Evolutionary conservation across 31 red algal genomes (phyloP).

Genomic region (Asparagopsis taxiformis): DNA sequence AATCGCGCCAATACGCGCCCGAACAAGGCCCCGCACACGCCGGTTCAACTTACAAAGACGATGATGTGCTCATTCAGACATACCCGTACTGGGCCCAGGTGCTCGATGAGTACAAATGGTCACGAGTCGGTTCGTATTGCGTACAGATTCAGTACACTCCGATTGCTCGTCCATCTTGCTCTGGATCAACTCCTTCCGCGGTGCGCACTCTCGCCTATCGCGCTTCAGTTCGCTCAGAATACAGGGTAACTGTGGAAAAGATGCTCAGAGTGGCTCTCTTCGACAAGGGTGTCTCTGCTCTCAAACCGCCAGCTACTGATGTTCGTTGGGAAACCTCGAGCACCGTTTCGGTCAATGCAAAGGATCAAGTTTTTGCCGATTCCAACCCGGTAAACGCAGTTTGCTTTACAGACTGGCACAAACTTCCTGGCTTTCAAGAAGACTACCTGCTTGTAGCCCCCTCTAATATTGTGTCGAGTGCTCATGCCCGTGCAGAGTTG

Average conservation of each 20-base stretch:
- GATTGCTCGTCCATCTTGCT: neutral
- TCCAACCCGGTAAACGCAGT: slow-evolving; percentile 7
- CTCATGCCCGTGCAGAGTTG: slow-evolving; percentile 30
- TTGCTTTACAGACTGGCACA: slow-evolving; percentile 12
- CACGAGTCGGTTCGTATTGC: slow-evolving; percentile 16
- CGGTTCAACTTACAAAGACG: slow-evolving; percentile 19
- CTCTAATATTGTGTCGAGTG: slow-evolving; percentile 33
- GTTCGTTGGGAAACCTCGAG: slow-evolving; percentile 8
- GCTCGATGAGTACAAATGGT: slow-evolving; percentile 38
- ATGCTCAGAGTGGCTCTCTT: slow-evolving; percentile 20
- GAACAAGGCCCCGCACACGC: neutral
- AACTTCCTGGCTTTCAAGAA: slow-evolving; percentile 38
- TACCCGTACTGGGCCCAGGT: slow-evolving; percentile 46
- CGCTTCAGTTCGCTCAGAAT: slow-evolving; percentile 10
- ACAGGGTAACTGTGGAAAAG: slow-evolving; percentile 15
- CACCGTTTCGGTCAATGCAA: slow-evolving; percentile 20
- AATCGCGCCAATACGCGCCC: neutral
- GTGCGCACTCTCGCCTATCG: slow-evolving; percentile 8
- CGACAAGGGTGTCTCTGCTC: slow-evolving; percentile 32
- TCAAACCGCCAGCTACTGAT: slow-evolving; percentile 12
- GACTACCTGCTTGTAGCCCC: slow-evolving; percentile 34
- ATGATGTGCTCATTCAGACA: slow-evolving; percentile 11
- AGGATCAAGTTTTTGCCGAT: neutral
- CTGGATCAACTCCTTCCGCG: neutral
- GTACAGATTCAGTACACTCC: slow-evolving; percentile 31